A percentile compares a stretch with the other conserved stretches of the same genome.
Evolutionary conservation across 371 early-diverging fungal genomes (phyloP).

Genomic region (Rhizopus stolonifer): DNA sequence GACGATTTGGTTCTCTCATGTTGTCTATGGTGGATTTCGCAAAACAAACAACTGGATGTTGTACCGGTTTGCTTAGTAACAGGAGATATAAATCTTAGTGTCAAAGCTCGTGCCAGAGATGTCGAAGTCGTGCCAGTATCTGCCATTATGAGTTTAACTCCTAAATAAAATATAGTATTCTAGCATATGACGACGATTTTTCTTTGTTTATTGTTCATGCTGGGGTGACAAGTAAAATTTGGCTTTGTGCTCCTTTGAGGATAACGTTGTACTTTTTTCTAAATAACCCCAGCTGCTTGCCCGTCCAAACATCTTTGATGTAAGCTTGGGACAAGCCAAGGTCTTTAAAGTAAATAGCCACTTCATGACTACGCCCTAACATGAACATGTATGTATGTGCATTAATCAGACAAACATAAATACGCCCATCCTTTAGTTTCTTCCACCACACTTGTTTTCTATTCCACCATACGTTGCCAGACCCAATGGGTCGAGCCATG

Average conservation of each 20-base stretch:
- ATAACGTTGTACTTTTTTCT: slow-evolving; percentile 16
- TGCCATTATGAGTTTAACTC: slow-evolving; percentile 40
- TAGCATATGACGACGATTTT: too few species aligned
- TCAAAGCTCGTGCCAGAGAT: slow-evolving; percentile 65
- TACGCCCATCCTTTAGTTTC: slow-evolving; percentile 33
- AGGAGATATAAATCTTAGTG: slow-evolving; percentile 65
- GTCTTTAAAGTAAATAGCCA: slow-evolving; percentile 26
- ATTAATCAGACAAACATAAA: slow-evolving; percentile 41
- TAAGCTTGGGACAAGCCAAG: slow-evolving; percentile 21
- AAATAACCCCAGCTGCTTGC: slow-evolving; percentile 23
- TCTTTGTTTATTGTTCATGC: neutral
- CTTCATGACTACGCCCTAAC: slow-evolving; percentile 34
- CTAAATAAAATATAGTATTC: neutral
- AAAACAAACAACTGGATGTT: slow-evolving; percentile 2
- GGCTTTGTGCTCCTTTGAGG: slow-evolving; percentile 25
- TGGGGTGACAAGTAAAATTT: slow-evolving; percentile 23
- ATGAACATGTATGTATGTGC: slow-evolving; percentile 38
- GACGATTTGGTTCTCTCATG: slow-evolving; percentile 65
- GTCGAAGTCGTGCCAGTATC: slow-evolving; percentile 57
- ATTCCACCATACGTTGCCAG: slow-evolving; percentile 39
- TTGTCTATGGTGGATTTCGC: slow-evolving; percentile 55
- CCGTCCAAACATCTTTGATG: slow-evolving; percentile 41
- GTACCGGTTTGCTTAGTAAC: slow-evolving; percentile 60
- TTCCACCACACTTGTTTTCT: slow-evolving; percentile 51
- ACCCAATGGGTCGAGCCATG: slow-evolving; percentile 44